Evolutionary conservation across 1,284 basidiomycete genomes (phyloP), one percentile per base, ranked within the genome.

Genomic region (Mrakiaceae sp.): DNA sequence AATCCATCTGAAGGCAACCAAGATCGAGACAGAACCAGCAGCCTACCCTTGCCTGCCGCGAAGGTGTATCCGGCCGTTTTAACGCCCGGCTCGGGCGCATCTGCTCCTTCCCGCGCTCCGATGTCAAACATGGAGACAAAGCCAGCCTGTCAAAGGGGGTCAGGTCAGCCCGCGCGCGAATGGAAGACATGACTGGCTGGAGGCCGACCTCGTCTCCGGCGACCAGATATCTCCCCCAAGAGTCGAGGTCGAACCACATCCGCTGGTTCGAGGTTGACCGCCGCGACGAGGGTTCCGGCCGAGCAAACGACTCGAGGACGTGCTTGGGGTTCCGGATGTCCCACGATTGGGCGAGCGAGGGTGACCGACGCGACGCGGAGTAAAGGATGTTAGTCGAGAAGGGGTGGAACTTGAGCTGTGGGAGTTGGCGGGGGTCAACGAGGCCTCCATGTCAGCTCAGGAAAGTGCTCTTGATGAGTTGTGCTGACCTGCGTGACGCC

Each of bases 361-460:
- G 42, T 27, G 65, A 81, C 10, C 87, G 79, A 11, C 92, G 81
- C 67, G 88, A 92, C 0, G 87, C 81, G 0, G 87, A 86, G 69
- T 90, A 93, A 16, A 95, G 74, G 0, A 88, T 75, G 65, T 88
- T 82, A 0, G 88, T 84, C 49, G 79, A 78, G 11, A 79, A 76
- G 0, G 89, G 88, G 70, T 92, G 87, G 75, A 92, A 95, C 67
- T 82, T 81, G 54, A 95, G 76, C 89, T 94, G 70, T 12, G 4
- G 6, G 46, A 48, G 9, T 42, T 9, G 56, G 11, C 40, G 16
- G 46, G 60, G 56, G 5, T 52, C 44, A 42, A 16, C 51, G n/a
- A 11, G 51, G 7, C 11, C 51, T 52, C 16, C 11, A 16, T 27
- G 27, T 27, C 27, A 27, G 27, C 27, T 52, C 51, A 52, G n/a